Evolutionary conservation across 352 stramenopile species (phyloP), one percentile per base, ranked within the genome.

Genomic region (Pythium brassicae): DNA sequence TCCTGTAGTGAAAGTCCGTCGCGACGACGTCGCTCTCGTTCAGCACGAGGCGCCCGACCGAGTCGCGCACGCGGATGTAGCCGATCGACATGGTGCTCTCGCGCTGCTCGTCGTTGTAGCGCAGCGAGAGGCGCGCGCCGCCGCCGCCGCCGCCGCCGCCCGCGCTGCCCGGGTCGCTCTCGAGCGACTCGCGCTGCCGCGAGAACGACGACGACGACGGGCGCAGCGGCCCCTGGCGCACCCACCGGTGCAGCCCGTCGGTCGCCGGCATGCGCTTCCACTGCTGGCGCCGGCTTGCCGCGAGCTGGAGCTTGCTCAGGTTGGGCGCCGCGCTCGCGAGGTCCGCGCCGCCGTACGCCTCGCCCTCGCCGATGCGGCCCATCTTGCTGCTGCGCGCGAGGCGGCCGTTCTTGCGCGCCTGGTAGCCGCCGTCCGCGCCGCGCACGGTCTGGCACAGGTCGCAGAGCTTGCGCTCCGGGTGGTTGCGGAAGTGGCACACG

Each of bases 401-500:
- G 17, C 55, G 39, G n/a, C 69, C 73, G 26, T 47, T 68, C 42
- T 66, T 69, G 45, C 35, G 47, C 20, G 69, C 64, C 20, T 78
- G 62, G 25, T 83, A 72, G 46, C 70, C 37, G 14, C 37, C 58
- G 43, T 91, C 83, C 0, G 76, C 66, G 40, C 79, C 79, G 7
- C 76, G 61, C 29, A 75, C 39, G 7, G 79, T 95, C 59, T 94
- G 85, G 60, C 88, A 97, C 57, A 96, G 59, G 51, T 92, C 84
- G 71, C 88, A 97, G 48, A 82, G 66, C 53, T 87, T 86, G 37
- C 79, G 75, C 37, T 89, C 77, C 9, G 85, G 83, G 48, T 91
- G 75, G 62, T 97, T 97, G 23, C 87, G 78, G 64, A 97, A 97
- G n/a, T 85, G 82, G 61, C 86, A 97, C 2, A 96, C 83, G 23